Percentiles rank a stretch among this genome's conserved stretches.
Conservation (phyloP, 2,329 filamentous ascomycete genomes). For the Alternaria burnsii region DNA sequence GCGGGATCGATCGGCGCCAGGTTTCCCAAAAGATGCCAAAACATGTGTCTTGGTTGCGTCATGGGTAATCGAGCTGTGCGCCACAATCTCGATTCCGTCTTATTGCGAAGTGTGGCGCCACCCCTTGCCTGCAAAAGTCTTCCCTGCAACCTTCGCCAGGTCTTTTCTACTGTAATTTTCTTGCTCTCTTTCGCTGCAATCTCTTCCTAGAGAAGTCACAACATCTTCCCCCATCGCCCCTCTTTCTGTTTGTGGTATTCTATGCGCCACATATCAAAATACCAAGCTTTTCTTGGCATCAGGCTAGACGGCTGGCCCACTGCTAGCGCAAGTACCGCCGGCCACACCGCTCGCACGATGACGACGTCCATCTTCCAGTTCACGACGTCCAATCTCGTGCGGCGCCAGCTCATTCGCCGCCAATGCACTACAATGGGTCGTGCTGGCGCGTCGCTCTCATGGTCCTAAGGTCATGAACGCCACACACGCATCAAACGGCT, state of each 20-base stretch:
- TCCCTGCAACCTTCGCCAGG: background rate
- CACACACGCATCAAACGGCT: conserved; percentile 8
- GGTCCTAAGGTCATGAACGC: background rate
- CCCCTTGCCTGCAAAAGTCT: background rate
- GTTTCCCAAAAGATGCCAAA: conserved; percentile 15
- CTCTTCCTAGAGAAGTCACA: background rate
- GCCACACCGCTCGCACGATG: conserved; percentile 18
- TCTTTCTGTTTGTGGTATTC: background rate
- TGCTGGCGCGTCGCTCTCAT: conserved; percentile 4
- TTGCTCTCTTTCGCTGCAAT: background rate
- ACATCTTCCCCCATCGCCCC: background rate
- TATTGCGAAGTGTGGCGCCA: conserved; percentile 14
- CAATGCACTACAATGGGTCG: background rate
- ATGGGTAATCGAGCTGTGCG: conserved; percentile 15
- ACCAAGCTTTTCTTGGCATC: conserved; percentile 17
- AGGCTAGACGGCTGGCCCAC: conserved; percentile 3
- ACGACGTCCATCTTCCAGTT: conserved; percentile 15
- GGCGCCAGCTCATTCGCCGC: conserved; percentile 10
- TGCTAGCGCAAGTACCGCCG: conserved; percentile 6
- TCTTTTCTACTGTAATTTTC: background rate
- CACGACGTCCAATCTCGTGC: conserved; percentile 3
- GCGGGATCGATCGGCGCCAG: conserved; percentile 17
- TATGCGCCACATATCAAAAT: conserved; percentile 10
- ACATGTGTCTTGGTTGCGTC: conserved; percentile 23
- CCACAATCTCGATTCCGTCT: conserved; percentile 18